Evolutionary conservation across 2,329 filamentous ascomycete species (phyloP), one percentile per base, ranked within the genome.

Genomic region (Pseudogymnoascus sp.): DNA sequence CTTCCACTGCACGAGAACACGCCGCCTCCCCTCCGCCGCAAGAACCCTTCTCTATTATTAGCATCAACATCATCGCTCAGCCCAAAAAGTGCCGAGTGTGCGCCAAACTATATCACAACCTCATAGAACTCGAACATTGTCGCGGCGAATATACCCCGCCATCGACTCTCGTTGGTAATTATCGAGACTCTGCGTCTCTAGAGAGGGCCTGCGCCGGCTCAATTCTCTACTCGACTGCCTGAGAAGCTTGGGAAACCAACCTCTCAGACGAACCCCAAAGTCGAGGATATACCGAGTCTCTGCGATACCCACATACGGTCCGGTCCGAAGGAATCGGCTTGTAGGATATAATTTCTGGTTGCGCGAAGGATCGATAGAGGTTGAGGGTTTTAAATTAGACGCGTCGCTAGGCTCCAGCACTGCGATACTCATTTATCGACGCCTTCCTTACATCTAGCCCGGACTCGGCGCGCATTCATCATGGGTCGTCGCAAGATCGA

Each of bases 401-500:
- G 44, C 44, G 44, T 54, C 44, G 26, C 26, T 54, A 33, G 44
- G 44, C 44, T 33, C 29, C 44, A 54, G 5, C 44, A 54, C 26
- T 54, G 13, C 44, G 44, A 54, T 54, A 54, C 44, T 11, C 44
- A 17, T 54, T 33, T 33, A 33, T 54, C 44, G 26, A 54, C 44
- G 33, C 44, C 44, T 54, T 54, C 44, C 33, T 6, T 54, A 54
- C 44, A 17, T 10, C 44, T 11, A 54, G 17, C 39, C 39, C n/a
- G n/a, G 57, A 64, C 64, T 66, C 67, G 66, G 68, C 69, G 68
- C 70, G 65, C 69, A 67, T 69, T 69, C 71, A 77, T 65, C 60
- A 99, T 99, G 94, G 94, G 94, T 75, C 88, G 94, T 76, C 87
- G 94, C 83, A 99, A 99, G 85, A 99, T 99, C 74, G 94, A 97